Conservation (phyloP, 192 early-diverging fungal species). For the Dissophora globulifera region DNA sequence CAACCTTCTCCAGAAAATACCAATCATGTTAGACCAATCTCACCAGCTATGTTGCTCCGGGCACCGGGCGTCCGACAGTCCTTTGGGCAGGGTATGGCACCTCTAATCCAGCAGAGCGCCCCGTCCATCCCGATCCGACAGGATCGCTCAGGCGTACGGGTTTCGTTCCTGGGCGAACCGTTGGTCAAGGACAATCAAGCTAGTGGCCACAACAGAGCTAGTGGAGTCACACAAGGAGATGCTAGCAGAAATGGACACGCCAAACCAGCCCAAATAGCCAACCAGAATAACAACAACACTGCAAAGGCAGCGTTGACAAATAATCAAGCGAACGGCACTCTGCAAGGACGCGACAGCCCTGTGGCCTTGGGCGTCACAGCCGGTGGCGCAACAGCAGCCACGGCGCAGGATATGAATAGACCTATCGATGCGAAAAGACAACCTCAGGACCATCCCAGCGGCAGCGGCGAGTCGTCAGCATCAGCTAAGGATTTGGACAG, state of each 20-base stretch:
- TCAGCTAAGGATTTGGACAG: no score
- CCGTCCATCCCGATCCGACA: slow-evolving; percentile 37
- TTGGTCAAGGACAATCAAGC: slow-evolving; percentile 10
- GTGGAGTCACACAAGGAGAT: slow-evolving; percentile 1
- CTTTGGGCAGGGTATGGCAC: slow-evolving; percentile 30
- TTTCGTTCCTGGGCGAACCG: slow-evolving; percentile 36
- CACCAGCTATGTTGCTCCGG: slow-evolving; percentile 7
- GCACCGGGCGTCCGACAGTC: slow-evolving; percentile 32
- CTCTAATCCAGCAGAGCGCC: slow-evolving; percentile 5
- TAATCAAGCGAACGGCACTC: neutral
- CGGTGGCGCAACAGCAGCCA: no score
- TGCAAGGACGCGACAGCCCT: neutral
- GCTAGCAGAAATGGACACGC: neutral
- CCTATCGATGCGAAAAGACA: no score
- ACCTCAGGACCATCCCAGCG: neutral
- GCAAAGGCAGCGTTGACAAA: neutral
- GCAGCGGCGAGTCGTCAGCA: neutral
- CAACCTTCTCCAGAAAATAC: slow-evolving; percentile 37
- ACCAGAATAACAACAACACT: slow-evolving; percentile 6
- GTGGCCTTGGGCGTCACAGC: no score
- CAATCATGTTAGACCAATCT: slow-evolving; percentile 6
- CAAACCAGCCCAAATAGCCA: neutral
- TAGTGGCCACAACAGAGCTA: slow-evolving; percentile 4
- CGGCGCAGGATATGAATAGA: no score
- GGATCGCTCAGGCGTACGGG: slow-evolving; percentile 26